These are phyloP conservation scores for Leptographium procerum DNA, from an alignment of 2,329 filamentous ascomycete species.

Conservation along the genomic window DNA sequence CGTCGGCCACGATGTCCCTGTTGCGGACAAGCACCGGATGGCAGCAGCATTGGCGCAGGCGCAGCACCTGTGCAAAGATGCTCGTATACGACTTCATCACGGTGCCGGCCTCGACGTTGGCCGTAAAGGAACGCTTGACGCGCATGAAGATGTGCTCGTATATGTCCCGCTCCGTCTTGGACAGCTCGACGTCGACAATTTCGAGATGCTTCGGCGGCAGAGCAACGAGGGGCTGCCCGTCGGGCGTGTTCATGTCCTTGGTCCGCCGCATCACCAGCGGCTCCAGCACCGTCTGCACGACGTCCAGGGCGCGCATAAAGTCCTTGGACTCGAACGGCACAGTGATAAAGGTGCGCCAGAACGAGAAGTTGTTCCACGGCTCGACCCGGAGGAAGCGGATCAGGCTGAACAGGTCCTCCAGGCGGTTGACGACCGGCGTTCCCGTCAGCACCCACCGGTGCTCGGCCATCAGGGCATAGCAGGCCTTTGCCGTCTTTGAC, in stretches of 20 bases:
- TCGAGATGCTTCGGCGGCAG: constrained; percentile 70
- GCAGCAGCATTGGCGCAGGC: constrained; percentile 86
- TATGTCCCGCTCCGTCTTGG: constrained; percentile 73
- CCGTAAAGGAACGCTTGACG: constrained; percentile 73
- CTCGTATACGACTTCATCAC: constrained; percentile 93
- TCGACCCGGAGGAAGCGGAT: constrained; percentile 89
- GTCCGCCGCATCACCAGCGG: constrained; percentile 90
- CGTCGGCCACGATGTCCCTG: constrained; percentile 71
- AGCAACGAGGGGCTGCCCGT: constrained; percentile 62
- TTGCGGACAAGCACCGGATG: constrained; percentile 86
- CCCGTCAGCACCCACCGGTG: constrained; percentile 93
- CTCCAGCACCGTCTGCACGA: constrained; percentile 93
- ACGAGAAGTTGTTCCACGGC: constrained; percentile 97
- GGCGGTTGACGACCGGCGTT: constrained; percentile 89
- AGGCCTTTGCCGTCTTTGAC: constrained; percentile 90
- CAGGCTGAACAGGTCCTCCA: constrained; percentile 89
- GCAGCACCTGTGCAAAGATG: constrained; percentile 92
- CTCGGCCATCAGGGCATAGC: constrained; percentile 74
- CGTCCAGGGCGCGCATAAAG: constrained; percentile 84
- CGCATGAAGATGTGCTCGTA: constrained; percentile 83
- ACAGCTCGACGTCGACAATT: constrained; percentile 82
- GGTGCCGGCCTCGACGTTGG: constrained; percentile 83
- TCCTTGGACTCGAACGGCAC: constrained; percentile 94
- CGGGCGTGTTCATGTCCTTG: constrained; percentile 95
- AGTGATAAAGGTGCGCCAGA: constrained; percentile 98